Percentiles rank a stretch among this genome's conserved stretches.
Evolutionary conservation across 192 early-diverging fungal species (phyloP).

Genomic region (Backusella parvicylindrica): DNA sequence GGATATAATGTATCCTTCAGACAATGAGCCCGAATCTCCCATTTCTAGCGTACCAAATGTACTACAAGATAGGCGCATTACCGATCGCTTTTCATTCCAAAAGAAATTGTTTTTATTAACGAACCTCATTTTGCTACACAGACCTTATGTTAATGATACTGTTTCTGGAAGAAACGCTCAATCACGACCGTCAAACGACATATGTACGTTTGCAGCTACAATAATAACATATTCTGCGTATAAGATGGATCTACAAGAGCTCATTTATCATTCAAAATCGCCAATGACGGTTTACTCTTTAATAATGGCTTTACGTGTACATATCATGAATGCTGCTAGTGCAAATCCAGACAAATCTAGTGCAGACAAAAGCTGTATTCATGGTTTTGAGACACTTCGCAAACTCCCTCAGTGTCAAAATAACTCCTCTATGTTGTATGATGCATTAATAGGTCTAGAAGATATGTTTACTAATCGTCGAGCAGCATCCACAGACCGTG

Average conservation of each 20-base stretch:
- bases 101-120: constrained; percentile 31
- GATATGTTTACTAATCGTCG: not conserved
- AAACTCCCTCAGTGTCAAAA: not conserved
- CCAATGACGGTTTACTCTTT: constrained; percentile 45
- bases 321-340: constrained; percentile 18
- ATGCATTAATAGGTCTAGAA: not conserved
- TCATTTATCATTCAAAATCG: constrained; percentile 38
- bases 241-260: constrained; percentile 29
- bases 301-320: constrained; percentile 44
- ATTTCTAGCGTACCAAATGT: constrained; percentile 5
- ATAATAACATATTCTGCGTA: constrained; percentile 37
- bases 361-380: not conserved
- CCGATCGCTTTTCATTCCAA: constrained; percentile 29
- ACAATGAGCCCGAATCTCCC: constrained; percentile 1
- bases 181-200: constrained; percentile 29
- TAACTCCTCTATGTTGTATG: not conserved
- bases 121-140: constrained; percentile 42
- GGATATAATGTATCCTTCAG: not conserved
- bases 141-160: constrained; percentile 46
- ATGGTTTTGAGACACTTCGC: not conserved
- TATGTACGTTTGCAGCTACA: constrained; percentile 45
- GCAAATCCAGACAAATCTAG: not conserved
- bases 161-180: constrained; percentile 22
- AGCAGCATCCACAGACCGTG: not conserved
- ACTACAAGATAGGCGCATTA: constrained; percentile 3